Base-by-base conservation (phyloP, 2,329 filamentous ascomycete species). In the Diaporthe longicolla region DNA sequence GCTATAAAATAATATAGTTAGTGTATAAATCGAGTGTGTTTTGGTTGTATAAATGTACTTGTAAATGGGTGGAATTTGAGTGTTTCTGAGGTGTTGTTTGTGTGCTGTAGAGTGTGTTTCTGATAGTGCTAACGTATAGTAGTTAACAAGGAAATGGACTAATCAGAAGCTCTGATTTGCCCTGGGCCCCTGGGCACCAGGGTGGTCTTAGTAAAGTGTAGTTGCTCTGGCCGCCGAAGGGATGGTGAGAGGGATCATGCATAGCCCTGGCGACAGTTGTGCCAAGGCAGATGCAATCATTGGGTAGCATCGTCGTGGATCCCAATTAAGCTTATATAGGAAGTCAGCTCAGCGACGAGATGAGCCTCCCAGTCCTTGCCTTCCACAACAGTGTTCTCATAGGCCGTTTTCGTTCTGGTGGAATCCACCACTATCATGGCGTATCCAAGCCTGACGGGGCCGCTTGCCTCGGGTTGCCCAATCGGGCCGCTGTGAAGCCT, bases 291-390 rank as follows among this genome's bases (percentile, higher is more conserved):
- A 37, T 35, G 45, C 45, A 66, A 66, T 52, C 61, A 66, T 24
- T 50, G 61, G 40, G 61, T 66, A 66, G 61, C 45, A 66, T 52
- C 43, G 29, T 52, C 61, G 61, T 66, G 61, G 61, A 52, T 35
- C 61, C 61, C 61, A 50, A 37, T 52, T 66, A 66, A 66, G 61
- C 61, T 66, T 66, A 66, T 66, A 37, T 24, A 66, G 61, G 61
- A 66, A 66, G 61, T 66, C 45, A 50, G 24, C 29, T 35, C 11
- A 29, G 45, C 45, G 29, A n/a, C 29, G 45, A 66, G 61, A 66
- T 66, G 61, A 66, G 45, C 26, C 61, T 66, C 26, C 8, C 61
- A 13, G 43, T 35, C 3, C 19, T 32, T 19, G 19, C 61, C 43
- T 11, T n/a, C 19, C 43, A 19, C 10, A 32, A 24, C 43, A 24